Percentiles rank a stretch among this genome's conserved stretches.
Evolutionary conservation across 169 alveolate genomes (phyloP).

Genomic region (Fabrea salina): DNA sequence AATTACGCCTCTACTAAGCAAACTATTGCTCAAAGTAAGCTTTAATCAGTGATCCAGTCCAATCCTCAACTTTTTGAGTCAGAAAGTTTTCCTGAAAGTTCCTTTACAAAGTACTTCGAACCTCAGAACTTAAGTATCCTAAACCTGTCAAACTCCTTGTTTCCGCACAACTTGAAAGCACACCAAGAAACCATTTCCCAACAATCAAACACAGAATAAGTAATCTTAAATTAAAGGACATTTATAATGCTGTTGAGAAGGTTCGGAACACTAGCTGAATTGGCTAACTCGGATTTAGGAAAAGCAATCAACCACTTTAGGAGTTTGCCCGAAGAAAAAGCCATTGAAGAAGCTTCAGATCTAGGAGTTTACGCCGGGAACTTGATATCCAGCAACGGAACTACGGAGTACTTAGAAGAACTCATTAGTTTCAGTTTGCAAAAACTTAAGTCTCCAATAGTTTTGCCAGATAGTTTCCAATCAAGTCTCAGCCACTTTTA

Average conservation of each 20-base stretch:
- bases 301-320: not conserved
- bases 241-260: not conserved
- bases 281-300: not conserved
- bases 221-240: too few species aligned
- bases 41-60: too few species aligned
- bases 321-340: not conserved
- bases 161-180: too few species aligned
- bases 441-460: not conserved
- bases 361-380: not conserved
- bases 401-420: not conserved
- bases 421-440: not conserved
- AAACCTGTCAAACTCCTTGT: too few species aligned
- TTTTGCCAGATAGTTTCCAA: not conserved
- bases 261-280: not conserved
- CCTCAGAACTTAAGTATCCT: too few species aligned
- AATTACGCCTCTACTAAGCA: too few species aligned
- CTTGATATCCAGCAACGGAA: not conserved
- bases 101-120: too few species aligned
- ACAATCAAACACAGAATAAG: too few species aligned
- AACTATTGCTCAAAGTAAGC: too few species aligned
- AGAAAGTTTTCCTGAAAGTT: too few species aligned
- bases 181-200: too few species aligned
- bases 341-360: not conserved
- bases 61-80: too few species aligned
- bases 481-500: not conserved